Conservation (phyloP, 768 basidiomycete species). For the Lactarius pseudohatsudake region DNA sequence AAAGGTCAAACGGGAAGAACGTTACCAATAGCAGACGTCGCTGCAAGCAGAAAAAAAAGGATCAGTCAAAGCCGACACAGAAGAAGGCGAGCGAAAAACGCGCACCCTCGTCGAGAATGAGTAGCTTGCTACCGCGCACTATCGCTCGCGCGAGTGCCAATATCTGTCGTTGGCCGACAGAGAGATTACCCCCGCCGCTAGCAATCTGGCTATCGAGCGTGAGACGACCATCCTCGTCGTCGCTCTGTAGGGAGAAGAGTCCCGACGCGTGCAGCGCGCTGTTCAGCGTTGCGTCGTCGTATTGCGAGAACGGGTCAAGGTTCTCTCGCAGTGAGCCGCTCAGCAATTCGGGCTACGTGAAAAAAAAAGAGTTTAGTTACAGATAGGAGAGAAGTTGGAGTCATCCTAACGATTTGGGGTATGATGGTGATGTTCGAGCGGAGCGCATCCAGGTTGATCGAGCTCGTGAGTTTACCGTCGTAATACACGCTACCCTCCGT, state of each 20-base stretch:
- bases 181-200: constrained; percentile 47
- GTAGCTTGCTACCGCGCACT: constrained; percentile 54
- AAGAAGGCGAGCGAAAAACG: background rate
- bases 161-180: constrained; percentile 61
- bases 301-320: constrained; percentile 58
- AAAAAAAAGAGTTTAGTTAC: no score
- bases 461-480: constrained; percentile 47
- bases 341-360: constrained; percentile 46
- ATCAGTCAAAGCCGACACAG: background rate
- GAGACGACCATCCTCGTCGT: constrained; percentile 39
- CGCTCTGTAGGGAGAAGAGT: constrained; percentile 42
- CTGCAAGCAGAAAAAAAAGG: constrained; percentile 28
- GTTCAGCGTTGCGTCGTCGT: constrained; percentile 53
- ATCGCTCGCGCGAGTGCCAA: constrained; percentile 60
- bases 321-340: constrained; percentile 58
- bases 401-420: constrained; percentile 48
- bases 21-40: constrained; percentile 48
- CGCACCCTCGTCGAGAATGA: constrained; percentile 57
- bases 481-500: constrained; percentile 53
- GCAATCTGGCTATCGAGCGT: constrained; percentile 48
- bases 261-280: constrained; percentile 50
- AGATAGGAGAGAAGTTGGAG: background rate
- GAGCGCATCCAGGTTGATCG: constrained; percentile 53
- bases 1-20: background rate
- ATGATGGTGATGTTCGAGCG: constrained; percentile 58